Evolutionary conservation across 306 rosid species (phyloP).

Genomic region (Delonix regia): DNA sequence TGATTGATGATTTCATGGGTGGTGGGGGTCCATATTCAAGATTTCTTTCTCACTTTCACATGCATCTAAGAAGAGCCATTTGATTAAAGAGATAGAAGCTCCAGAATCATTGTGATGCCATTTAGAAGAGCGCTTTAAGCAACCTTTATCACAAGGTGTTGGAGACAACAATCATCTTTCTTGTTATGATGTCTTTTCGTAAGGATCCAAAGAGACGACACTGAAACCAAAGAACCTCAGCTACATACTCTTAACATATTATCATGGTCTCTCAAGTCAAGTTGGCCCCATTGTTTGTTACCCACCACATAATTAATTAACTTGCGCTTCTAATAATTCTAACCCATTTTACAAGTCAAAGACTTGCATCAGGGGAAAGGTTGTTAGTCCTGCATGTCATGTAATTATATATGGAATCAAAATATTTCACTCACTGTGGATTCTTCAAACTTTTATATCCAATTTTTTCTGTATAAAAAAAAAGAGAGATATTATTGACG

Average conservation of each 20-base stretch:
- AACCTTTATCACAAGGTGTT: conserved; percentile 37
- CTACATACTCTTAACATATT: neutral
- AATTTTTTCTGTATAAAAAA: neutral
- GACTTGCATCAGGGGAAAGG: conserved; percentile 24
- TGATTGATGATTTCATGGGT: conserved; percentile 27
- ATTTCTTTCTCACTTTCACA: conserved; percentile 40
- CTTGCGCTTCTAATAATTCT: conserved; percentile 34
- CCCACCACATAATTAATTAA: conserved; percentile 36
- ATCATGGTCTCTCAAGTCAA: conserved; percentile 34
- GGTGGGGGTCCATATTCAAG: conserved; percentile 25
- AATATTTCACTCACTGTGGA: neutral
- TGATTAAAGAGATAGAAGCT: conserved; percentile 38
- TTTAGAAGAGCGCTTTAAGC: conserved; percentile 34
- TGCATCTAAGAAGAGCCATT: conserved; percentile 45
- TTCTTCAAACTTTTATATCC: neutral
- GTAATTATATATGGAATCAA: neutral
- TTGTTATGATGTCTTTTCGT: conserved; percentile 48
- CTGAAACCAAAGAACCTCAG: conserved; percentile 56
- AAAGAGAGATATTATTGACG: neutral
- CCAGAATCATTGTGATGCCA: conserved; percentile 41
- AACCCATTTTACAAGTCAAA: conserved; percentile 26
- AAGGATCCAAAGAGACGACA: conserved; percentile 61
- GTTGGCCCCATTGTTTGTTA: conserved; percentile 44
- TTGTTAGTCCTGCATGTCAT: neutral
- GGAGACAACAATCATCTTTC: conserved; percentile 52